Base-by-base conservation (phyloP, 1,139 yeast genomes). In the Hyphopichia buzzinii region DNA sequence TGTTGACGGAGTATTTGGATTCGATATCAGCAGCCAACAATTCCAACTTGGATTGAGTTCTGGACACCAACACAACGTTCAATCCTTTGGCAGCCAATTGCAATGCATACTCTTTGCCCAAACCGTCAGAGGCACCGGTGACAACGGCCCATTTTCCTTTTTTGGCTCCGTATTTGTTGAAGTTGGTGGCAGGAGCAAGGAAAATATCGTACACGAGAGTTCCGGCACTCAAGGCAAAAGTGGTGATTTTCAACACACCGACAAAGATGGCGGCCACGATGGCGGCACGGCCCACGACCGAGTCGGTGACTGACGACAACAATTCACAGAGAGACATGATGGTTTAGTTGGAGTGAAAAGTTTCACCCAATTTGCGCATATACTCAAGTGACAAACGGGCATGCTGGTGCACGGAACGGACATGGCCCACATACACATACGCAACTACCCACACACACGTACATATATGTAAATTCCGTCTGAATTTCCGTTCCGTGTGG, bases 91-190 rank as follows among this genome's bases (percentile, higher is more conserved):
- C 62, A 14, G 98, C 98, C 63, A 92, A 74, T 65, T 92, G 97
- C 24, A 66, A 56, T 1, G 96, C 83, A 55, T 77, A 92, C 58
- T 92, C 96, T 55, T 89, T 88, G 41, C 99, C 99, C 54, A 92
- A 84, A 29, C 99, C 98, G 59, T 92, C 98, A 34, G 97, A 87
- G 4, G 97, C 95, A 41, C 99, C 99, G 4, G 98, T 92, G 17
- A 92, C 76, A 24, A 92, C 84, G 6, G 97, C 97, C 95, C 96
- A 88, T 38, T 74, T 66, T 22, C 77, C 81, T 34, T 64, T 65
- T 40, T 50, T 72, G 30, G 70, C 66, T n/a, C 97, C 96, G 55
- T 88, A 89, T 57, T 78, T 81, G 35, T 55, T 53, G 54, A 75
- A 81, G 55, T 77, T 68, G 31, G 80, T 79, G 4, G 81, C 65